Conservation (phyloP, 2,329 filamentous ascomycete genomes). For the Coniella lustricola region DNA sequence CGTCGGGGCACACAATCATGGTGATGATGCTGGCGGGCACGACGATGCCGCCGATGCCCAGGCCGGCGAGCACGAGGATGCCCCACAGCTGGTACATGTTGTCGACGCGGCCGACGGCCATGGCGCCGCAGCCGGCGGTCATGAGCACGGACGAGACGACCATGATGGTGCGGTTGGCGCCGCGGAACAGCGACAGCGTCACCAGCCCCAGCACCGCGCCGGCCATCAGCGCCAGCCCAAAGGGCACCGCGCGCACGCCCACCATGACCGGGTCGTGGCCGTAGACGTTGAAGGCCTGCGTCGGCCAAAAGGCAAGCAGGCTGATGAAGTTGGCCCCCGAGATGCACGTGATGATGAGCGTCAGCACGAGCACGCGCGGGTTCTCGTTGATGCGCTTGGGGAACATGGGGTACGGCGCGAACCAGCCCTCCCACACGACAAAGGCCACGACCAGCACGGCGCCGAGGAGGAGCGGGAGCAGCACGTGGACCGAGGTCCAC, state of each 20-base stretch:
- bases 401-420: constrained; percentile 36
- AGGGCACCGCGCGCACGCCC: constrained; percentile 57
- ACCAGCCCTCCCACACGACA: constrained; percentile 29
- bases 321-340: constrained; percentile 54
- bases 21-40: constrained; percentile 62
- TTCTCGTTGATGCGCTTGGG: constrained; percentile 33
- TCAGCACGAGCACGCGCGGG: constrained; percentile 43
- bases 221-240: constrained; percentile 55
- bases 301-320: constrained; percentile 54
- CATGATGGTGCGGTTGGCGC: constrained; percentile 53
- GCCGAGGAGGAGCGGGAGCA: constrained; percentile 35
- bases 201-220: constrained; percentile 54
- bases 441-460: constrained; percentile 29
- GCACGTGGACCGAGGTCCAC: constrained; percentile 31
- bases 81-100: constrained; percentile 49
- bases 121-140: constrained; percentile 55
- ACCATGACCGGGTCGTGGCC: constrained; percentile 56
- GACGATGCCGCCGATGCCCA: constrained; percentile 62
- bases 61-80: constrained; percentile 51
- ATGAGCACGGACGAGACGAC: constrained; percentile 53
- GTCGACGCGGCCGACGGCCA: constrained; percentile 42
- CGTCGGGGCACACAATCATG: constrained; percentile 62
- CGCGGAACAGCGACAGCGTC: constrained; percentile 48
- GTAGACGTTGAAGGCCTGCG: constrained; percentile 58
- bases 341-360: constrained; percentile 51